Percentiles rank a stretch among this genome's conserved stretches.
Conservation (phyloP, 2,329 filamentous ascomycete genomes). For the Hirsutella minnesotensis region DNA sequence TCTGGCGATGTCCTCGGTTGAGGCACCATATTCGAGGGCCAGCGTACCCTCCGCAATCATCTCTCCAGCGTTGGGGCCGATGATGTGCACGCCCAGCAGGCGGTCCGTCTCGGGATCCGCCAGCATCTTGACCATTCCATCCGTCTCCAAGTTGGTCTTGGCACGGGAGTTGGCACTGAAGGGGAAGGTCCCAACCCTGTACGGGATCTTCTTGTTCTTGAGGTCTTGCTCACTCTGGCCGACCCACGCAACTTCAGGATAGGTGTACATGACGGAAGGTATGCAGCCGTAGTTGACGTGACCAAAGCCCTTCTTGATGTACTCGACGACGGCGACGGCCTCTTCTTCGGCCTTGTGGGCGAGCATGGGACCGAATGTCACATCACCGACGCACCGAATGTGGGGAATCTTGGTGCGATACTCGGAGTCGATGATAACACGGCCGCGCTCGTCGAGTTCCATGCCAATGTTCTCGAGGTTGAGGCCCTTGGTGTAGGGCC, state of each 20-base stretch:
- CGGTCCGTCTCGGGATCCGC: slow-evolving; percentile 94
- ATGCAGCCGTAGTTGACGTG: slow-evolving; percentile 99
- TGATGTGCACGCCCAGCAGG: slow-evolving; percentile 90
- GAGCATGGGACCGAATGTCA: slow-evolving; percentile 96
- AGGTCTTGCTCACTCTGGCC: slow-evolving; percentile 95
- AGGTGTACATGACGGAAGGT: slow-evolving; percentile 98
- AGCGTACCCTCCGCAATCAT: slow-evolving; percentile 98
- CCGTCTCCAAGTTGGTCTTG: slow-evolving; percentile 95
- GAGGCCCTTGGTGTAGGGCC: slow-evolving; percentile 85
- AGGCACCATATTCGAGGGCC: slow-evolving; percentile 92
- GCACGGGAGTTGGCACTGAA: slow-evolving; percentile 97
- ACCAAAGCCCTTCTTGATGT: slow-evolving; percentile 93
- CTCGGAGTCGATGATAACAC: slow-evolving; percentile 94
- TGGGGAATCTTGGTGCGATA: slow-evolving; percentile 97
- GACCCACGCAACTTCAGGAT: slow-evolving; percentile 97
- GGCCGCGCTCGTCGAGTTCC: slow-evolving; percentile 84
- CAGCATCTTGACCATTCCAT: slow-evolving; percentile 94
- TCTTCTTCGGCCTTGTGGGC: slow-evolving; percentile 99
- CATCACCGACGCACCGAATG: slow-evolving; percentile 93
- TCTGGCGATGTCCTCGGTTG: slow-evolving; percentile 84
- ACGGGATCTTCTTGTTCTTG: slow-evolving; percentile 80
- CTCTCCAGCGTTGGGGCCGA: slow-evolving; percentile 91
- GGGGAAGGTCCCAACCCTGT: slow-evolving; percentile 88
- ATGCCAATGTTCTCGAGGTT: slow-evolving; percentile 89
- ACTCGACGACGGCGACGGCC: slow-evolving; percentile 87